phyloP scores from a whole-genome alignment of 2,329 filamentous ascomycete genomes.

The Chaetothyriales sp. region DNA sequence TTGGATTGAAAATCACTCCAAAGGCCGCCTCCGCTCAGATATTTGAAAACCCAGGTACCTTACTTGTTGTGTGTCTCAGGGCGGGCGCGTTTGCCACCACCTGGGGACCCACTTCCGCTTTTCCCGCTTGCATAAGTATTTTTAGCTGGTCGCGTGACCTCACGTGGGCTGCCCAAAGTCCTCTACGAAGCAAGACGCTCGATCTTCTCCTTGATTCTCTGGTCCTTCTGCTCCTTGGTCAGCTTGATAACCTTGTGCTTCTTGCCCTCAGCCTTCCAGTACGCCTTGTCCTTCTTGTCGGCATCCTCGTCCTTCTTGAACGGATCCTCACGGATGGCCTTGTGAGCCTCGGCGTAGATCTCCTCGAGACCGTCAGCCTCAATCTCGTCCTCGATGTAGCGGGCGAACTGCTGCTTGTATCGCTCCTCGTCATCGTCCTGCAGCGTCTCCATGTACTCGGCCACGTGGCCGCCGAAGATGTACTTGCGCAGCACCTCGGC shows the following conservation, averaged over 20 bases:
- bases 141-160: background rate
- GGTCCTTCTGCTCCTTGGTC: conserved; percentile 66
- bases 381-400: conserved; percentile 93
- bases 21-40: too few relatives aligned
- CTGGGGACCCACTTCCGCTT: too few relatives aligned
- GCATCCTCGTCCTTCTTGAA: conserved; percentile 73
- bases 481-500: conserved; percentile 95
- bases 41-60: too few relatives aligned
- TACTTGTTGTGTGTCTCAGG: too few relatives aligned
- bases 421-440: conserved; percentile 99
- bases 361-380: conserved; percentile 97
- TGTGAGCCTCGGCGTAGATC: conserved; percentile 85
- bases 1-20: too few relatives aligned
- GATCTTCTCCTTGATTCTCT: conserved; percentile 82
- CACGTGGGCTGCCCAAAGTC: background rate
- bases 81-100: too few relatives aligned
- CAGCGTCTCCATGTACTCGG: conserved; percentile 99
- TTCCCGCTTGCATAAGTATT: too few relatives aligned
- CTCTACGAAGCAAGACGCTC: conserved; percentile 46
- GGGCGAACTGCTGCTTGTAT: conserved; percentile 94
- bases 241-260: conserved; percentile 72
- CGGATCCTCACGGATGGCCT: conserved; percentile 91
- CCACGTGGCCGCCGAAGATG: conserved; percentile 96
- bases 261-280: conserved; percentile 90
- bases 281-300: conserved; percentile 89